Percentiles rank a stretch among this genome's conserved stretches.
Conservation (phyloP, 2,329 filamentous ascomycete genomes). For the Parafenestella ontariensis region DNA sequence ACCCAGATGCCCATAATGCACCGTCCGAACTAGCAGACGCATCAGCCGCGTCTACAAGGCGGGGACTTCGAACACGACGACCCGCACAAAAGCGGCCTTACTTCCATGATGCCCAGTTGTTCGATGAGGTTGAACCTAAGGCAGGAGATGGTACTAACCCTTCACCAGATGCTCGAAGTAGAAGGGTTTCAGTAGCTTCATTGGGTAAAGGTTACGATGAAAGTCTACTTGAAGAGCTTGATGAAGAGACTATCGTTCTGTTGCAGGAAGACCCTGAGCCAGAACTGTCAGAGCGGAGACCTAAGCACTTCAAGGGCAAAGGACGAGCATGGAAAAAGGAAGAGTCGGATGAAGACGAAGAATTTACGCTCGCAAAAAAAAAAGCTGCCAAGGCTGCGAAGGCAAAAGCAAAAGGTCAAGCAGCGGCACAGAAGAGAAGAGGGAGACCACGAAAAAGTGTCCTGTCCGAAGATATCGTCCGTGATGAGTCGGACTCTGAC, state of each 20-base stretch:
- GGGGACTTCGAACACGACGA: constrained; percentile 42
- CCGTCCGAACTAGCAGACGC: constrained; percentile 29
- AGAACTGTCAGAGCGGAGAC: constrained; percentile 10
- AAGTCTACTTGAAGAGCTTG: constrained; percentile 14
- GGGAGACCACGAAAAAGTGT: constrained; percentile 30
- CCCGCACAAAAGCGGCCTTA: constrained; percentile 47
- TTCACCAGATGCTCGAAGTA: constrained; percentile 13
- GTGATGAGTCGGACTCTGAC: constrained; percentile 19
- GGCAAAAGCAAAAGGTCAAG: constrained; percentile 19
- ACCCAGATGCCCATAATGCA: constrained; percentile 15
- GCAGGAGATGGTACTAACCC: constrained; percentile 4
- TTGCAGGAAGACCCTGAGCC: constrained; percentile 19
- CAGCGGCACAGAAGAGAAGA: constrained; percentile 18
- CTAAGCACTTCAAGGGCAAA: constrained; percentile 44
- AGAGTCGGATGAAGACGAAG: constrained; percentile 40
- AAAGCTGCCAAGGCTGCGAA: constrained; percentile 21
- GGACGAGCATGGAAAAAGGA: constrained; percentile 43
- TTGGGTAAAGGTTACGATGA: constrained; percentile 16
- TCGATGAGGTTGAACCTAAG: constrained; percentile 28
- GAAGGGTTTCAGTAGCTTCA: constrained; percentile 21
- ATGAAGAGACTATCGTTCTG: constrained; percentile 21
- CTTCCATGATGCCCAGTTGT: constrained; percentile 42
- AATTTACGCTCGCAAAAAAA: constrained; percentile 30
- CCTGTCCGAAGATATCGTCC: constrained; percentile 24
- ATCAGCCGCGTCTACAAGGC: constrained; percentile 31